phyloP scores from a whole-genome alignment of 306 rosid species.

The Spatholobus suberectus region DNA sequence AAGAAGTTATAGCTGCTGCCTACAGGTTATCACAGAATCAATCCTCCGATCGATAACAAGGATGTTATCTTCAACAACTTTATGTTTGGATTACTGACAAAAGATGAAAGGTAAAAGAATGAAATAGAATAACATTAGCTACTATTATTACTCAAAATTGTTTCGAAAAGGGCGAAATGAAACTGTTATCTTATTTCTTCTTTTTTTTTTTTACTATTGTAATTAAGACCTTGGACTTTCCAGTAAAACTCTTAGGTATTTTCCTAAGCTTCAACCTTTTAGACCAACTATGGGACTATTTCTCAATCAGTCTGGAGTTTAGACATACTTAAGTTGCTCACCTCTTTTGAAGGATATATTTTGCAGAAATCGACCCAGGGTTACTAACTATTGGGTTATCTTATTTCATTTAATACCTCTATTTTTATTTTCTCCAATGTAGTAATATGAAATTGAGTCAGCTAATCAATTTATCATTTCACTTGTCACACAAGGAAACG shows the following conservation, averaged over 20 bases:
- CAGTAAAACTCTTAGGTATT: no score
- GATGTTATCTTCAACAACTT: neutral
- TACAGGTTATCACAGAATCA: slow-evolving; percentile 10
- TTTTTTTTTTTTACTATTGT: no score
- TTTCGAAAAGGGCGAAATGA: neutral
- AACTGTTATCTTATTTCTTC: neutral
- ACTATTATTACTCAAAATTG: neutral
- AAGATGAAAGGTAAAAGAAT: neutral
- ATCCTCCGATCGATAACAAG: neutral
- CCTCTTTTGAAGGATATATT: no score
- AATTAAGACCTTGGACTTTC: no score
- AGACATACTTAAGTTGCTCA: no score
- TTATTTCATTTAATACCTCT: neutral
- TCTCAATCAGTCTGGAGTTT: no score
- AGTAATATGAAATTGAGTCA: neutral
- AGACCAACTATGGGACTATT: no score
- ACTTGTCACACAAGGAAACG: neutral
- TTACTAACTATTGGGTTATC: neutral
- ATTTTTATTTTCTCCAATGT: no score
- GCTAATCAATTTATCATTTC: neutral
- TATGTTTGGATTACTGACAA: neutral
- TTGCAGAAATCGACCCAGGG: no score
- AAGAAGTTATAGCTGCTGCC: neutral
- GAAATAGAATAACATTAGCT: neutral
- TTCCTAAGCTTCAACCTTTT: no score